A percentile compares a stretch with the other conserved stretches of the same genome.
These are phyloP conservation scores for Chaetomium sp. DNA, from an alignment of 2,329 filamentous ascomycete species.

Conservation along the genomic window DNA sequence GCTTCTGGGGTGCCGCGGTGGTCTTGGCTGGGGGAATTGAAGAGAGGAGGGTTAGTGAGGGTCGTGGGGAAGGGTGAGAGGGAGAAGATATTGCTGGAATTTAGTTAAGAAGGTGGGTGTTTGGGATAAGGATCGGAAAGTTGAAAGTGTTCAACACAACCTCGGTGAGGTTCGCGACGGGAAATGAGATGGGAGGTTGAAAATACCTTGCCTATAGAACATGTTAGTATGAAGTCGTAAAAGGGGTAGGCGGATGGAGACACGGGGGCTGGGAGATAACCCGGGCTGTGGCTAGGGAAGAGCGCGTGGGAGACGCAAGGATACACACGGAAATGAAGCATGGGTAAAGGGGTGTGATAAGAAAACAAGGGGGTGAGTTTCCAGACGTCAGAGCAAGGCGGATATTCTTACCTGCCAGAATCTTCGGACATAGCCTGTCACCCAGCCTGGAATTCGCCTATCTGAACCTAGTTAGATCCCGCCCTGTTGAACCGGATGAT, in stretches of 20 bases:
- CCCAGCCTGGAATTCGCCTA: slow-evolving; percentile 77
- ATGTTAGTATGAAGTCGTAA: slow-evolving; percentile 14
- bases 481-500: slow-evolving; percentile 11
- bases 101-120: too few relatives aligned
- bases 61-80: background rate
- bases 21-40: slow-evolving; percentile 60
- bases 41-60: background rate
- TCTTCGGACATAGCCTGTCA: slow-evolving; percentile 85
- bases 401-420: slow-evolving; percentile 78
- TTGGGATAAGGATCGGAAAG: too few relatives aligned
- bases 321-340: background rate
- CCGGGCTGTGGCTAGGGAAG: background rate
- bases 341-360: background rate
- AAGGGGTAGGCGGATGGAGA: background rate
- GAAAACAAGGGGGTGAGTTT: background rate
- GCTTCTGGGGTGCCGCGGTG: slow-evolving; percentile 84
- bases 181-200: background rate
- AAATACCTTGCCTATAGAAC: slow-evolving; percentile 27
- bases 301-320: background rate
- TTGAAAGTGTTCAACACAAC: too few relatives aligned
- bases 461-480: slow-evolving; percentile 47
- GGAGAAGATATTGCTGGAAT: too few relatives aligned
- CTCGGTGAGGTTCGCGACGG: too few relatives aligned
- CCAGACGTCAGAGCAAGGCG: background rate
- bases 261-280: background rate